Conservation (phyloP, 1,284 basidiomycete species). For the Fomitopsis schrenkii region DNA sequence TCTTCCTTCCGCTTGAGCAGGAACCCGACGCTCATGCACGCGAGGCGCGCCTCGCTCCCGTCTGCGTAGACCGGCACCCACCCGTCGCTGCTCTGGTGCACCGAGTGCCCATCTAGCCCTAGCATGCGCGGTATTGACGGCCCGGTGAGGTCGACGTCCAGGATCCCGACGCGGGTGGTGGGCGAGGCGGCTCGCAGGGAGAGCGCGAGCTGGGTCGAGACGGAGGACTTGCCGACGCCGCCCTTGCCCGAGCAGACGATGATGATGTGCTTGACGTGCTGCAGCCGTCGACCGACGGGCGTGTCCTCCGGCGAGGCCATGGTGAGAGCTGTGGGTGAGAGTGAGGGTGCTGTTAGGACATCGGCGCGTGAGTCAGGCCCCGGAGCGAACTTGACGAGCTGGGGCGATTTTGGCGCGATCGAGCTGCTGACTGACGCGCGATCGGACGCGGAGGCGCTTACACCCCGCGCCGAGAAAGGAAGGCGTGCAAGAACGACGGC, state of each 20-base stretch:
- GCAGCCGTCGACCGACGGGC: constrained; percentile 60
- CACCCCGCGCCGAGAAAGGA: background rate
- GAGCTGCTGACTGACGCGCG: background rate
- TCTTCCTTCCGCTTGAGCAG: constrained; percentile 87
- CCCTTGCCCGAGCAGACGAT: constrained; percentile 96
- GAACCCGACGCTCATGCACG: constrained; percentile 98
- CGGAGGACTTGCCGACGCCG: constrained; percentile 97
- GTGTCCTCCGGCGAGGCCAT: constrained; percentile 40
- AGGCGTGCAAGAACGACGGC: background rate
- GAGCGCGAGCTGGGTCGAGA: constrained; percentile 90
- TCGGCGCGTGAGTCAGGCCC: background rate
- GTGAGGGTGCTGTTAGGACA: background rate
- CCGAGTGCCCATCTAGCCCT: constrained; percentile 81
- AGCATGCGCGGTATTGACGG: constrained; percentile 98
- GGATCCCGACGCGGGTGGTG: constrained; percentile 76
- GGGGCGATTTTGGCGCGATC: constrained; percentile 3
- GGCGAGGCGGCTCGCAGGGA: constrained; percentile 71
- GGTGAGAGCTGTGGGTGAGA: background rate
- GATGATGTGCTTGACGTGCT: constrained; percentile 81
- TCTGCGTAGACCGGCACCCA: constrained; percentile 99
- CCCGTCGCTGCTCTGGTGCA: constrained; percentile 91
- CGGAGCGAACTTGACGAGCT: background rate
- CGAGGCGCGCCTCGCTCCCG: constrained; percentile 62
- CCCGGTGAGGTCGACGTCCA: constrained; percentile 96
- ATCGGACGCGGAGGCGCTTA: background rate